These are phyloP conservation scores for Podospora pseudoanserina DNA, from an alignment of 495 filamentous ascomycete genomes.

Conservation along the genomic window DNA sequence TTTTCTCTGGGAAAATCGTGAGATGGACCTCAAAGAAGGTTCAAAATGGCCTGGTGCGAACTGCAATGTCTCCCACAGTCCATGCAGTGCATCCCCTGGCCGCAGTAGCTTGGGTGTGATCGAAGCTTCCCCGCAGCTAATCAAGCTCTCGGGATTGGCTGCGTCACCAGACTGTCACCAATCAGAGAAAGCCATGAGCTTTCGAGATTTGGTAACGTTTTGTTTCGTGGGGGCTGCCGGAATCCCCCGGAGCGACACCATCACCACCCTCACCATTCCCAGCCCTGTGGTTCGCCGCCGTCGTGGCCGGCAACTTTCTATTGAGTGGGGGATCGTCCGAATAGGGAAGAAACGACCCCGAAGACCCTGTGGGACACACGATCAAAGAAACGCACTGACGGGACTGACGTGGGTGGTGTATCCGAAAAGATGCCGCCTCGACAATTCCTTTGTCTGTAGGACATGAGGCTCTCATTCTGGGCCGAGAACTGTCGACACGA, in stretches of 20 bases:
- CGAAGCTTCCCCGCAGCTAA: slow-evolving; percentile 26
- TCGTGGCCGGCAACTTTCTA: not conserved
- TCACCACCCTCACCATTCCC: not conserved
- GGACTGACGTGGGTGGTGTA: not conserved
- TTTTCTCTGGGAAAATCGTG: slow-evolving; percentile 1
- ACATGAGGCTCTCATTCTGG: not conserved
- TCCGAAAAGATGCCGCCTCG: not conserved
- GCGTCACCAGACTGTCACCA: slow-evolving; percentile 14
- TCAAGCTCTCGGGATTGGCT: slow-evolving; percentile 16
- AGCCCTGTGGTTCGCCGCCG: not conserved
- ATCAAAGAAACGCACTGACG: not conserved
- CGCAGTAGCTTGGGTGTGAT: slow-evolving; percentile 27
- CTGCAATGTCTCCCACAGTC: slow-evolving; percentile 1
- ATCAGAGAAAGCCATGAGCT: slow-evolving; percentile 29
- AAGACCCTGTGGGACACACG: not conserved
- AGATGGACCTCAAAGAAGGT: not conserved
- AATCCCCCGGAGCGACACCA: not conserved
- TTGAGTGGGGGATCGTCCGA: not conserved
- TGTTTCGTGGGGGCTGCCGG: slow-evolving; percentile 22
- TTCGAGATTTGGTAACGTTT: slow-evolving; percentile 31
- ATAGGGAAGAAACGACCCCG: not conserved
- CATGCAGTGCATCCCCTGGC: slow-evolving; percentile 21
- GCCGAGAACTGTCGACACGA: not conserved
- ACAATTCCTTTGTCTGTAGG: not conserved
- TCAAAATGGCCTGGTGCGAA: slow-evolving; percentile 4